Evolutionary conservation across 331 rosid species (phyloP).

Genomic region (Pyracantha coccinea): DNA sequence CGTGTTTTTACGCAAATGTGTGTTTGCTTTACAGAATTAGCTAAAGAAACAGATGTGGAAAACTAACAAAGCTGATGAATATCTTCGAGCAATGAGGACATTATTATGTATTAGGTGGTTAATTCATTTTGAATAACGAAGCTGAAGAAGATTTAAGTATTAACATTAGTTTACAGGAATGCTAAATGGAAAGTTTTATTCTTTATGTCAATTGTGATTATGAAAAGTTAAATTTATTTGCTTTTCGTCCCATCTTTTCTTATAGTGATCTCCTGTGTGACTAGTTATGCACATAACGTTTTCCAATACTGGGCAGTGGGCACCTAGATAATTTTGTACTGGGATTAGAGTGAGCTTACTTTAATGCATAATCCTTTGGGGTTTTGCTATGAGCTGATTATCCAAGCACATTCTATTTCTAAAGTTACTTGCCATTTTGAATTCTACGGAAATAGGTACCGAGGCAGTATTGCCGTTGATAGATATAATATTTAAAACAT

Average conservation of each 20-base stretch:
- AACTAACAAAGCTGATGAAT: neutral
- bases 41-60: neutral
- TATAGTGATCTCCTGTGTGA: neutral
- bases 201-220: neutral
- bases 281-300: neutral
- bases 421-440: conserved; percentile 1
- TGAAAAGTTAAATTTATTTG: neutral
- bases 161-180: neutral
- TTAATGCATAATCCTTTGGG: neutral
- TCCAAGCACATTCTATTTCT: neutral
- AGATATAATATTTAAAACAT: conserved; percentile 59
- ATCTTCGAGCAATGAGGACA: neutral
- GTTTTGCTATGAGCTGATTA: neutral
- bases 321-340: neutral
- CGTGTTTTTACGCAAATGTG: neutral
- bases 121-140: neutral
- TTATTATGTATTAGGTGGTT: neutral
- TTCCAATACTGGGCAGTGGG: neutral
- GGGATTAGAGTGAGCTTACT: neutral
- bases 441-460: conserved; percentile 27
- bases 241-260: neutral
- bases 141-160: neutral
- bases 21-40: neutral
- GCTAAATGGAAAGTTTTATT: neutral
- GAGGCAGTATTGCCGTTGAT: conserved; percentile 44